Evolutionary conservation across 306 rosid genomes (phyloP).

Genomic region (Vigna hirtella): DNA sequence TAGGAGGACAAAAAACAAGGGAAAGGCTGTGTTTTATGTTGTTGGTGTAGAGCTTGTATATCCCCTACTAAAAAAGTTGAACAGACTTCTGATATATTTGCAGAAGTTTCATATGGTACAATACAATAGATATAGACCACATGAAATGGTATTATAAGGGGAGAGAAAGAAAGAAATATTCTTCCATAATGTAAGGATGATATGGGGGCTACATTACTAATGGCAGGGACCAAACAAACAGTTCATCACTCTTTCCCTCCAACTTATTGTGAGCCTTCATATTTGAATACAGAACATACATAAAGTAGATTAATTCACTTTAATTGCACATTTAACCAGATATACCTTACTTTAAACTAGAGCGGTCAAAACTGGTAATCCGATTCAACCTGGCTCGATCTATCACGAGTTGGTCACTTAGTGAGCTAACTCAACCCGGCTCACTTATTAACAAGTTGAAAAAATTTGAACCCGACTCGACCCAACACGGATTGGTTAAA

Average conservation of each 20-base stretch:
- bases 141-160: slow-evolving; percentile 46
- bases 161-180: slow-evolving; percentile 37
- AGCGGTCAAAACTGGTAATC: no score
- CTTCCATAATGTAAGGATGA: slow-evolving; percentile 21
- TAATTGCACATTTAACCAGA: no score
- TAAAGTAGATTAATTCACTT: no score
- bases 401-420: no score
- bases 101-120: slow-evolving; percentile 47
- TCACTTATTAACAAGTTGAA: no score
- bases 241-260: slow-evolving; percentile 47
- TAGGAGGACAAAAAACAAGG: slow-evolving; percentile 10
- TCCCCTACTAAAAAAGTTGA: slow-evolving; percentile 40
- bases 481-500: no score
- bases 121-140: slow-evolving; percentile 54
- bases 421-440: rapidly evolving
- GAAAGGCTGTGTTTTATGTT: slow-evolving; percentile 18
- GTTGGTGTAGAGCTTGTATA: slow-evolving; percentile 29
- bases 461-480: no score
- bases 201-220: slow-evolving; percentile 22
- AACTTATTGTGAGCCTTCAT: slow-evolving; percentile 44
- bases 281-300: slow-evolving; percentile 28
- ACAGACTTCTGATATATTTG: slow-evolving; percentile 37
- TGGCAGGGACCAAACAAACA: slow-evolving; percentile 54
- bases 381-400: no score
- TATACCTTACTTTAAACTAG: no score